Evolutionary conservation across 352 stramenopile species (phyloP).

Genomic region (Globisporangium megalacanthum): DNA sequence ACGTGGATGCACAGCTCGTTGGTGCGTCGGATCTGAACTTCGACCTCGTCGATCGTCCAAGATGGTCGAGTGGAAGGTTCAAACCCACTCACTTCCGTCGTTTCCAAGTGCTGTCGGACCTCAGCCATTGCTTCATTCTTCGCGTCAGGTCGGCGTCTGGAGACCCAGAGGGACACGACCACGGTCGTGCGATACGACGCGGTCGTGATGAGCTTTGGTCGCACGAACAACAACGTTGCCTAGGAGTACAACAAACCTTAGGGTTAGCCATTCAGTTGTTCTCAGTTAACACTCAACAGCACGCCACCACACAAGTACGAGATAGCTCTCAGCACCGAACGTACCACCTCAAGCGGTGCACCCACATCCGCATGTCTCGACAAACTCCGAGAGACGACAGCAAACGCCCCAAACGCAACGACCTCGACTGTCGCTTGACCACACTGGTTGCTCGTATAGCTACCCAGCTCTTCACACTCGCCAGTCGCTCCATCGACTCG

Average conservation of each 20-base stretch:
- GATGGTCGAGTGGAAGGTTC: background rate
- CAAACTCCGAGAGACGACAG: conserved; percentile 8
- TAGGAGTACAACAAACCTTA: background rate
- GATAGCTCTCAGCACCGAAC: background rate
- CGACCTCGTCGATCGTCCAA: conserved; percentile 6
- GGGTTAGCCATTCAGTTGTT: background rate
- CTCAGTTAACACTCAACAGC: background rate
- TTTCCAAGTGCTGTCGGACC: conserved; percentile 3
- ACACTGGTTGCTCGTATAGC: background rate
- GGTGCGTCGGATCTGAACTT: conserved; percentile 5
- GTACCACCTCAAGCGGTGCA: conserved; percentile 13
- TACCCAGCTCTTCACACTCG: background rate
- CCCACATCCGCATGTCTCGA: conserved; percentile 10
- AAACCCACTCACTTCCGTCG: background rate
- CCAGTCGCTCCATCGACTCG: conserved; percentile 21
- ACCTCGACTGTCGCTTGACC: background rate
- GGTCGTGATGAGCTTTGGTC: conserved; percentile 7
- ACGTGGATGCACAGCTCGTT: conserved; percentile 10
- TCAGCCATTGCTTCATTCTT: background rate
- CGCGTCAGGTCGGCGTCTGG: conserved; percentile 11
- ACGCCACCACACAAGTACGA: background rate
- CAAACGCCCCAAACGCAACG: conserved; percentile 8
- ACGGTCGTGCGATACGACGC: background rate
- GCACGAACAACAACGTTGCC: conserved; percentile 10
- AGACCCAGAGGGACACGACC: conserved; percentile 13